A percentile compares a stretch with the other conserved stretches of the same genome.
phyloP scores from a whole-genome alignment of 2,329 filamentous ascomycete species.

The Parascedosporium putredinis region DNA sequence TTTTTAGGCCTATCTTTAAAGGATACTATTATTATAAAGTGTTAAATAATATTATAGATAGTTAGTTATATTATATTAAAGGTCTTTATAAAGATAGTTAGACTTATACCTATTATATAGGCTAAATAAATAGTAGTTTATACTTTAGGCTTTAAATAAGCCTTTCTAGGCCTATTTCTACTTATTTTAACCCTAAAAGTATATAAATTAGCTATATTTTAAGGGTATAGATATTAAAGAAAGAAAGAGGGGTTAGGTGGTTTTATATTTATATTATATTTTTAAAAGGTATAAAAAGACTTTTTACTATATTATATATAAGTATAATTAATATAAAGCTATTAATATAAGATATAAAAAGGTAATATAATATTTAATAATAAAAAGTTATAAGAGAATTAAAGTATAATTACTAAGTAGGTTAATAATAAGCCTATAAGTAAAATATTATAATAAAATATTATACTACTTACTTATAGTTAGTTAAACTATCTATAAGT shows the following conservation, averaged over 20 bases:
- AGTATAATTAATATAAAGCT: background rate
- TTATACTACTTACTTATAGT: no score
- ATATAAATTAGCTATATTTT: constrained; percentile 5
- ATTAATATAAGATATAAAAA: background rate
- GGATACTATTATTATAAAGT: background rate
- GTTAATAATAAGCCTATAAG: background rate
- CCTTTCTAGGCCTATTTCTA: no score
- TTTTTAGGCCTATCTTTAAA: background rate
- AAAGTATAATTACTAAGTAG: background rate
- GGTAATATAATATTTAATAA: background rate
- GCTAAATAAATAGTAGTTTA: background rate
- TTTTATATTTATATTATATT: background rate
- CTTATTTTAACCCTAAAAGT: background rate
- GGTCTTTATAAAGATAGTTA: background rate
- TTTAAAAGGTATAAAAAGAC: background rate
- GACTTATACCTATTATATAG: background rate
- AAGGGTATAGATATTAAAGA: background rate
- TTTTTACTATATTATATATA: constrained; percentile 4
- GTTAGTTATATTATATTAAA: background rate
- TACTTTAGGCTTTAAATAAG: background rate
- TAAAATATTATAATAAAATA: no score
- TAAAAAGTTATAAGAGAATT: background rate
- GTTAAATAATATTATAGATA: constrained; percentile 1
- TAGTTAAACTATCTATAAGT: no score
- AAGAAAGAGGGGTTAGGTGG: no score